phyloP scores from a whole-genome alignment of 805 yeast genomes.

The Millerozyma acaciae region DNA sequence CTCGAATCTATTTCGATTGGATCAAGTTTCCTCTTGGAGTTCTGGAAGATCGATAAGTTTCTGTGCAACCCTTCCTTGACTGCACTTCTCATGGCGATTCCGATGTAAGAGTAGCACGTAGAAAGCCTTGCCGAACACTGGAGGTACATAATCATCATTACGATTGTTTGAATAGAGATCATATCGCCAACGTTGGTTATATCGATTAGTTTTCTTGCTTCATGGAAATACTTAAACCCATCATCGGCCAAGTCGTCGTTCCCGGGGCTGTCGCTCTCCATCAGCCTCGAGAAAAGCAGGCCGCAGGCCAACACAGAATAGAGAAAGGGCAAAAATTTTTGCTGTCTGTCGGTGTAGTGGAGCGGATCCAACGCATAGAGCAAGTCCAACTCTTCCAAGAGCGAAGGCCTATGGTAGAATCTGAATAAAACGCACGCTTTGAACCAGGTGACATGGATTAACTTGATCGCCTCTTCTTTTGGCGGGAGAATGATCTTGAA shows the following conservation, averaged over 20 bases:
- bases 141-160: conserved; percentile 78
- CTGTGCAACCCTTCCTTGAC: conserved; percentile 80
- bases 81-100: conserved; percentile 81
- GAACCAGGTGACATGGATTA: conserved; percentile 77
- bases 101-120: conserved; percentile 85
- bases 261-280: conserved; percentile 14
- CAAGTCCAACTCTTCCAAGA: conserved; percentile 68
- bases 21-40: conserved; percentile 51
- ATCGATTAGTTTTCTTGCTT: conserved; percentile 75
- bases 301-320: conserved; percentile 91
- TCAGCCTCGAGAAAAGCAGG: conserved; percentile 59
- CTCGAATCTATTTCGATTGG: conserved; percentile 81
- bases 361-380: conserved; percentile 73
- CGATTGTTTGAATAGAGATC: conserved; percentile 78
- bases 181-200: conserved; percentile 81
- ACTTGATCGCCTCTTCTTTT: conserved; percentile 63
- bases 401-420: conserved; percentile 81
- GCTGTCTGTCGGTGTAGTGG: conserved; percentile 68
- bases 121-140: conserved; percentile 87
- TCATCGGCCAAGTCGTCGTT: conserved; percentile 59
- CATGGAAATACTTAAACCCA: conserved; percentile 75
- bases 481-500: conserved; percentile 71
- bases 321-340: conserved; percentile 70
- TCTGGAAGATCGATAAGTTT: conserved; percentile 47
- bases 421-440: conserved; percentile 82